Percentiles rank a stretch among this genome's conserved stretches.
Conservation (phyloP, 192 early-diverging fungal species). For the Coemansia sp. region DNA sequence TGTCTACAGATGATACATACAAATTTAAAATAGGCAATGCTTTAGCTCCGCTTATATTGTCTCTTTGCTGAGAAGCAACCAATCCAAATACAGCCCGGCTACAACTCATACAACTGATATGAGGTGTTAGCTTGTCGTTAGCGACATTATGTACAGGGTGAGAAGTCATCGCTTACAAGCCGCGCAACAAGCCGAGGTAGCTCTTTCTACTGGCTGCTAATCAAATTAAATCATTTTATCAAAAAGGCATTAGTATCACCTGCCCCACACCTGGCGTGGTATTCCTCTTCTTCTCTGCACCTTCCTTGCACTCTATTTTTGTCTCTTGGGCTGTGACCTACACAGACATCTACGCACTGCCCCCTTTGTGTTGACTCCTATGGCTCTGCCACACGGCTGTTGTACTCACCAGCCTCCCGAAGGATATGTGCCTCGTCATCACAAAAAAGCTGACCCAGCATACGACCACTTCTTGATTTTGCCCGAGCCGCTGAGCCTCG, state of each 20-base stretch:
- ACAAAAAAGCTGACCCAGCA: constrained; percentile 15
- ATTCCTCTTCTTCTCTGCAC: not conserved
- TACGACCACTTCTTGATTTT: constrained; percentile 57
- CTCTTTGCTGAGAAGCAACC: no score
- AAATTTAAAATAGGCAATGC: no score
- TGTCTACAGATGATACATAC: no score
- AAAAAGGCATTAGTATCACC: no score
- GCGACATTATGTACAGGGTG: no score
- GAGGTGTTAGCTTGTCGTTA: no score
- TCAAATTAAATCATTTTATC: not conserved
- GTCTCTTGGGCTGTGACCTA: not conserved
- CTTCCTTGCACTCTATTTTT: not conserved
- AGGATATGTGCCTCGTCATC: constrained; percentile 36
- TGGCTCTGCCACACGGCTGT: constrained; percentile 19
- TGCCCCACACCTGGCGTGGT: not conserved
- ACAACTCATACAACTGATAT: not conserved
- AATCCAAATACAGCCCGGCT: not conserved
- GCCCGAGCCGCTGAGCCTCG: constrained; percentile 57
- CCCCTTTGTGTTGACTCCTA: not conserved
- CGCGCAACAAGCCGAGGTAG: no score
- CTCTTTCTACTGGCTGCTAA: no score
- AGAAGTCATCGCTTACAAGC: no score
- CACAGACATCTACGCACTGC: not conserved
- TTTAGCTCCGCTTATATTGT: no score
- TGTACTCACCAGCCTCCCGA: constrained; percentile 36